A percentile compares a stretch with the other conserved stretches of the same genome.
Evolutionary conservation across 108 stramenopile species (phyloP).

Genomic region (Cyclotella choctawhatcheeana): DNA sequence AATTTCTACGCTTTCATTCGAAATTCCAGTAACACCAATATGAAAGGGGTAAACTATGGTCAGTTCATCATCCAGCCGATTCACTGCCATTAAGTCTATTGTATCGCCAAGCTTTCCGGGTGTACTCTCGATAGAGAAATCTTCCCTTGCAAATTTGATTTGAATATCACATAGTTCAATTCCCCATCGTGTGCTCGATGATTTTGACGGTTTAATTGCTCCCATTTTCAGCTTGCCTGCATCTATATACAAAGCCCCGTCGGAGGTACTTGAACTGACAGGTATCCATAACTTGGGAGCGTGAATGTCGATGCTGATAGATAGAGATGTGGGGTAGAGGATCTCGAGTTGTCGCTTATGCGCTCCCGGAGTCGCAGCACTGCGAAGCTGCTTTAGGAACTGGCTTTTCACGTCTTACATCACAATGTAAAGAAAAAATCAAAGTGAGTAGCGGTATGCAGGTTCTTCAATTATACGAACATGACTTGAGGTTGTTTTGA

Average conservation of each 20-base stretch:
- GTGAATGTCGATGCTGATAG: conserved; percentile 64
- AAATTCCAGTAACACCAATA: conserved; percentile 36
- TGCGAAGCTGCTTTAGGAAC: conserved; percentile 62
- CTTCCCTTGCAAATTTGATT: conserved; percentile 55
- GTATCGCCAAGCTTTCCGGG: conserved; percentile 1
- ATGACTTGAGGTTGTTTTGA: too few species aligned
- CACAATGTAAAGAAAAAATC: not conserved
- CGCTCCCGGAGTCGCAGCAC: conserved; percentile 80
- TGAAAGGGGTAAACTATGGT: conserved; percentile 67
- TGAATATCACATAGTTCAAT: conserved; percentile 61
- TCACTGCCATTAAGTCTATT: conserved; percentile 28
- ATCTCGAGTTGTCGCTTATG: conserved; percentile 75
- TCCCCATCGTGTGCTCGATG: conserved; percentile 50
- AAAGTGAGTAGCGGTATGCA: not conserved
- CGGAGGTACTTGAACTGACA: conserved; percentile 42
- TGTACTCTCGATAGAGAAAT: not conserved
- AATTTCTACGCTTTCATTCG: conserved; percentile 19
- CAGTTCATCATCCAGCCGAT: conserved; percentile 23
- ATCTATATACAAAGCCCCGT: conserved; percentile 73
- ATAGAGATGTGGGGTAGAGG: conserved; percentile 63
- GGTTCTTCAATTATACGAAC: too few species aligned
- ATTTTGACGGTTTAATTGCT: conserved; percentile 46
- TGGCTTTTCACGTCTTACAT: conserved; percentile 51
- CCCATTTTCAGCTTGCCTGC: conserved; percentile 63
- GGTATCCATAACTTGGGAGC: conserved; percentile 85